Base-by-base conservation (phyloP, 2,329 filamentous ascomycete species). In the Lojkania enalia region DNA sequence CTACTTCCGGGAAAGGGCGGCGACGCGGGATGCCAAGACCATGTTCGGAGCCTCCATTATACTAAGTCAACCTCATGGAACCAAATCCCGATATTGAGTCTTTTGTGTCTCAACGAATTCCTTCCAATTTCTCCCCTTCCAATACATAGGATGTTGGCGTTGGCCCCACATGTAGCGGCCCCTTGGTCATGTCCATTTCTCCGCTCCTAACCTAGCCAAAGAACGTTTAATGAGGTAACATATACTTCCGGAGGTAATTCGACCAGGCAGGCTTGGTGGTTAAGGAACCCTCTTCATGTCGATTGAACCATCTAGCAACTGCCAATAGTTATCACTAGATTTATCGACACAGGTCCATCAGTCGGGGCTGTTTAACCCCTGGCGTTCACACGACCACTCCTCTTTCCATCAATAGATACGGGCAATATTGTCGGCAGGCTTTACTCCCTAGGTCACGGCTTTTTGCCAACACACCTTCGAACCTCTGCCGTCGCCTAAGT, bases 11-110 rank as follows among this genome's bases (percentile, higher is more conserved):
- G 39, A 53, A 44, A 9, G 49, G 51, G 14, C 37, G 20, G 19
- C 33, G 40, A 42, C 50, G 60, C 55, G 60, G 58, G 58, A 57
- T 63, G 58, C 55, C 60, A 59, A 59, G 50, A 12, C 39, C 46
- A 35, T 39, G 35, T 39, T 40, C 43, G 29, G 27, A 20, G 15
- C 5, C 14, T 33, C 6, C 9, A 47, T 11, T 35, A 48, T 45
- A 49, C 44, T 44, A 41, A 39, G 35, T 52, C 55, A 51, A 58
- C 54, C 43, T 58, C 49, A 43, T 29, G 16, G 33, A 21, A 44
- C n/a, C 16, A 37, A 33, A 38, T 38, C 5, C 44, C 30, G 38
- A 38, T 16, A 7, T 35, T 35, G 20, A 36, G 41, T 27, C 21
- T 36, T 50, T 29, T 39, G 42, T 31, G 46, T 44, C 56, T 51